Base-by-base conservation (phyloP, 768 basidiomycete genomes). In the Cantharellus cinnabarinus region DNA sequence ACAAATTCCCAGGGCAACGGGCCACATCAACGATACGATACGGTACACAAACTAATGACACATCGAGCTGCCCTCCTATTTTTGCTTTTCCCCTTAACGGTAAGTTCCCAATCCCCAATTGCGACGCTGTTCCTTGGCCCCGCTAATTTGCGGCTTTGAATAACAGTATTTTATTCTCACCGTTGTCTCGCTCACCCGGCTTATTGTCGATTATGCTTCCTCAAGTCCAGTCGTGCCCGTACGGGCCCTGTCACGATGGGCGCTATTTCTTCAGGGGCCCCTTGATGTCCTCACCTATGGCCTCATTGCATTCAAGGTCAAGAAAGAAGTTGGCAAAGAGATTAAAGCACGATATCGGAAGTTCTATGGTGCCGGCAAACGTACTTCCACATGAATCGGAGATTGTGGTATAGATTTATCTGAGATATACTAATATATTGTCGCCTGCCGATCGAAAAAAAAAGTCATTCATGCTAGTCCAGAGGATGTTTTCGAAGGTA, bases 191-290 rank as follows among this genome's bases (percentile, higher is more conserved):
- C 34, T 60, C 15, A 59, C 40, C 20, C 59, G 61, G 3, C 20
- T 61, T 37, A 54, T 61, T 37, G 40, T 53, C 60, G 59, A 50
- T 20, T 48, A 57, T 20, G 35, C 20, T 34, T 42, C 44, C 15
- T n/a, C n/a, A 7, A n/a, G 29, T 61, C 61, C 61, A 35, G 53
- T 39, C 34, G 50, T 59, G 20, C 38, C 39, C 41, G 29, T 61
- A 50, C 61, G 55, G 50, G 59, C 60, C 35, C 41, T 61, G 37
- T 59, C 61, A 7, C 61, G 61, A 35, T 61, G 61, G 61, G 41
- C 60, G 2, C 44, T 61, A 29, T 61, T 61, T 53, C 39, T 61
- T n/a, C 61, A 61, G 42, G 61, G 59, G 20, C 61, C 61, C 3
- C 40, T 61, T 38, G 61, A 61, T 61, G 59, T 48, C 2, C 37